Evolutionary conservation across 805 yeast species (phyloP), one percentile per base, ranked within the genome.

Genomic region (Cyberlindnera xishuangbannaensis): DNA sequence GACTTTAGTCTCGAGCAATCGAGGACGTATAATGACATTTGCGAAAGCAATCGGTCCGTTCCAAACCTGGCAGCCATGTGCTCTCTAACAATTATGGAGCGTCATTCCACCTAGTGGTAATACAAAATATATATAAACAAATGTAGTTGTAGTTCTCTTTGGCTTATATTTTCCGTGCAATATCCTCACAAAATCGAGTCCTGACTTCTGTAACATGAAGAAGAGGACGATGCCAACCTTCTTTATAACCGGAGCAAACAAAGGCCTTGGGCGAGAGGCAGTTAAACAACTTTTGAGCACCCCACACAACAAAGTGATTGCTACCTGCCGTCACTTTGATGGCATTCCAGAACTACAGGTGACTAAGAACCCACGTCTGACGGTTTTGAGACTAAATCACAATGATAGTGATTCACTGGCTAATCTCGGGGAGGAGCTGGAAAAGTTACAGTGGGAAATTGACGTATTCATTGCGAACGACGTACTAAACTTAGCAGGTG

Each of bases 381-480:
- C 42, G 6, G 35, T 51, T 4, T 24, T 51, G n/a, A 42, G 32
- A 31, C 29, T 49, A 4, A 54, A 51, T 18, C 44, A 41, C 26
- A 30, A 38, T 10, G 45, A 44, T 14, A 29, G 33, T 0, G 43
- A 46, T 11, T 30, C 44, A 2, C 36, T 39, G 27, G 26, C 32
- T 7, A 33, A 44, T 2, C 24, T 51, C 5, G 31, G 43, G 2
- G 29, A 34, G 7, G 56, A 51, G 25, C 29, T 51, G 22, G 37
- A 39, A 22, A 36, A 29, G 18, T 24, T 51, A n/a, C 36, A 45
- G 11, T 27, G 41, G 27, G 47, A 43, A 1, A 55, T 62, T 34
- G 67, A 62, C 43, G 55, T 59, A 4, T 57, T 55, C 27, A 54
- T 63, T 27, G 50, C 58, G 16, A 62, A 61, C 41, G 63, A 64